Evolutionary conservation across 2,329 filamentous ascomycete genomes (phyloP).

Genomic region (Simplicillium sp.): DNA sequence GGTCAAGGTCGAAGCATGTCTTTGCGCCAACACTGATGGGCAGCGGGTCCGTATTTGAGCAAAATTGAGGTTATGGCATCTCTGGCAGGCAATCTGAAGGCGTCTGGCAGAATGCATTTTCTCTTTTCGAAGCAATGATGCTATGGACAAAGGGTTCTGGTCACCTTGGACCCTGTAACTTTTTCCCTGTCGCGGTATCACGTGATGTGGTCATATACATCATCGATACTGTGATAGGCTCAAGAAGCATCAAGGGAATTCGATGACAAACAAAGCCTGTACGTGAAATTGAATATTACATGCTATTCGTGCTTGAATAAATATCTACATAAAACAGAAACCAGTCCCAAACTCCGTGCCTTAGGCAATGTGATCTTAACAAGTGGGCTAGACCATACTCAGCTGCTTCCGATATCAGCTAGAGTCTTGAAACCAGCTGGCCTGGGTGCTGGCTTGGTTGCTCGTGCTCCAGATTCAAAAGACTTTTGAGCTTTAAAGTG

Average conservation of each 20-base stretch:
- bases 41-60: not conserved
- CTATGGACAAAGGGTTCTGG: not conserved
- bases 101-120: constrained; percentile 4
- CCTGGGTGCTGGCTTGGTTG: too few species aligned
- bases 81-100: constrained; percentile 3
- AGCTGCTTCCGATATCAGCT: too few species aligned
- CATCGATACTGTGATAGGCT: constrained; percentile 6
- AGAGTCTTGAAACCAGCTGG: too few species aligned
- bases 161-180: not conserved
- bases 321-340: not conserved
- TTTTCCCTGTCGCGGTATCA: constrained; percentile 5
- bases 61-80: constrained; percentile 2
- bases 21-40: too few species aligned
- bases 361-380: too few species aligned
- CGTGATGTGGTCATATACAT: constrained; percentile 6
- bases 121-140: not conserved
- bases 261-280: not conserved
- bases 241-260: not conserved
- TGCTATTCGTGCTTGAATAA: too few species aligned
- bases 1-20: not conserved
- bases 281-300: not conserved
- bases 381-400: too few species aligned
- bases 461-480: too few species aligned
- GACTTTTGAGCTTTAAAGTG: too few species aligned
- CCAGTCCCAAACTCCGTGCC: not conserved